Evolutionary conservation across 805 yeast species (phyloP).

Genomic region (Wickerhamiella azymoides): DNA sequence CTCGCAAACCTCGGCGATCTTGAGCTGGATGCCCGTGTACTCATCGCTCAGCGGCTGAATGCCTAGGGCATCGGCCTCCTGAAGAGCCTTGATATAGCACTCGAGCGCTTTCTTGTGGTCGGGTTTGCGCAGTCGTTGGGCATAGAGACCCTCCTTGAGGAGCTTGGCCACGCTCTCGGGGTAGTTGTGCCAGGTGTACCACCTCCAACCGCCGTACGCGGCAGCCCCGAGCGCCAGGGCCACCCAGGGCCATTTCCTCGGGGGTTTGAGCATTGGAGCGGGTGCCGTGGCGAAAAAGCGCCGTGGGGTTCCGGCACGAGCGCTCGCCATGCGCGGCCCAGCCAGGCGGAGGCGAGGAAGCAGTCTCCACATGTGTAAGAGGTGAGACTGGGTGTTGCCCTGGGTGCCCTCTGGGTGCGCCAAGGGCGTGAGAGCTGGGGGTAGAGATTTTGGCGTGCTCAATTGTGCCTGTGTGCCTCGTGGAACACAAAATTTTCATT

Average conservation of each 20-base stretch:
- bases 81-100: constrained; percentile 60
- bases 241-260: constrained; percentile 6
- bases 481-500: no score
- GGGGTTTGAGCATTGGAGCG: constrained; percentile 3
- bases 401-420: no score
- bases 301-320: background rate
- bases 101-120: constrained; percentile 57
- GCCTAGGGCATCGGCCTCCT: constrained; percentile 41
- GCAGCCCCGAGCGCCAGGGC: constrained; percentile 1
- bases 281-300: background rate
- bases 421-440: no score
- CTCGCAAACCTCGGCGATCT: constrained; percentile 78
- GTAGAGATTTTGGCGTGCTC: no score
- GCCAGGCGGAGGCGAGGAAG: background rate
- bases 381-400: no score
- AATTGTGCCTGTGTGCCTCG: background rate
- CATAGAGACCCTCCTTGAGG: constrained; percentile 67
- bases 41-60: constrained; percentile 55
- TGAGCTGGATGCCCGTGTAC: constrained; percentile 81
- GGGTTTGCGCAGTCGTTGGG: constrained; percentile 52
- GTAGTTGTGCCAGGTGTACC: constrained; percentile 23
- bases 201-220: constrained; percentile 17
- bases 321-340: background rate
- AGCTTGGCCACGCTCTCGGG: constrained; percentile 57
- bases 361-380: no score